These are phyloP conservation scores for Fusarium sp. DNA, from an alignment of 2,329 filamentous ascomycete genomes.

Conservation along the genomic window DNA sequence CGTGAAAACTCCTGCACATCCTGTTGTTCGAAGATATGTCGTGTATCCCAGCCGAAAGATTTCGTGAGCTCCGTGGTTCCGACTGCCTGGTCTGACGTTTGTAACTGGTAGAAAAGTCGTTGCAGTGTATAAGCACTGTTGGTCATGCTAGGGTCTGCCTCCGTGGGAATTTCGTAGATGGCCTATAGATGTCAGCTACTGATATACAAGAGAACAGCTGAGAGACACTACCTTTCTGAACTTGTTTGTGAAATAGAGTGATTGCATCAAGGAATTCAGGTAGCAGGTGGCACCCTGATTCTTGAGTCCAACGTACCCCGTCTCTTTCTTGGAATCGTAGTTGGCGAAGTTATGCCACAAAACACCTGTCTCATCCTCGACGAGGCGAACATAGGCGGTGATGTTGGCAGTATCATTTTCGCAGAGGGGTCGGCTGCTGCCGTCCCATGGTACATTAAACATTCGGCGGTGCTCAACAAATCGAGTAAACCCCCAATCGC, in stretches of 20 bases:
- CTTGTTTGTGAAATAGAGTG: conserved; percentile 86
- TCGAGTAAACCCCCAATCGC: conserved; percentile 98
- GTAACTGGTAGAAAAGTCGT: conserved; percentile 91
- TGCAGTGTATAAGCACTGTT: conserved; percentile 96
- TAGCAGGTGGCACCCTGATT: conserved; percentile 97
- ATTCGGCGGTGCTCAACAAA: conserved; percentile 90
- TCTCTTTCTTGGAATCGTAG: conserved; percentile 99
- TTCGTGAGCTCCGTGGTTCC: conserved; percentile 92
- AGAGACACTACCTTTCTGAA: conserved; percentile 79
- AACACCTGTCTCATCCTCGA: conserved; percentile 88
- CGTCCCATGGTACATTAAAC: conserved; percentile 81
- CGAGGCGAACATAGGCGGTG: conserved; percentile 82
- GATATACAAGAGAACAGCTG: background rate
- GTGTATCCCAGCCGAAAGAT: conserved; percentile 97
- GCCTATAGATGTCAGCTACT: conserved; percentile 63
- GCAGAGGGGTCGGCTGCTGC: conserved; percentile 72
- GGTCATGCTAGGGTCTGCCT: conserved; percentile 78
- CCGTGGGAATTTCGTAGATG: conserved; percentile 96
- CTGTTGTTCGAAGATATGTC: conserved; percentile 98
- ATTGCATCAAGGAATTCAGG: conserved; percentile 84
- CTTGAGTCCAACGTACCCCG: conserved; percentile 93
- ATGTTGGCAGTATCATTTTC: conserved; percentile 82
- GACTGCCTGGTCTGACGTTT: conserved; percentile 85
- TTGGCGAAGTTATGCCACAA: conserved; percentile 92
- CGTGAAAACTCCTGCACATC: conserved; percentile 97